Percentiles rank a stretch among this genome's conserved stretches.
Conservation (phyloP, 2,329 filamentous ascomycete genomes). For the Trichoderma arundinaceum region DNA sequence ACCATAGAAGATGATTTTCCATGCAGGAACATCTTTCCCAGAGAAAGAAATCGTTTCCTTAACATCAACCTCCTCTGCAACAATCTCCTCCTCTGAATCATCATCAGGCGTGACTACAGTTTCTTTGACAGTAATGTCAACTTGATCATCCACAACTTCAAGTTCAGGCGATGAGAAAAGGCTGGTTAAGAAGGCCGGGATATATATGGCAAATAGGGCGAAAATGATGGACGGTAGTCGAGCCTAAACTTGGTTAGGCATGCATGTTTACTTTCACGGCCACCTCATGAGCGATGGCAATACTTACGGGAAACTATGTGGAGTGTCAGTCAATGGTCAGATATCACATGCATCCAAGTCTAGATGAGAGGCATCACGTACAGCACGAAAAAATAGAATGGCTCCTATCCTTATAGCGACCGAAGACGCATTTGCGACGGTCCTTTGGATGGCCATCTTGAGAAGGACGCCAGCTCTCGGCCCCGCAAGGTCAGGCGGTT, state of each 20-base stretch:
- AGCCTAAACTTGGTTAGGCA: constrained; percentile 40
- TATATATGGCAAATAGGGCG: constrained; percentile 68
- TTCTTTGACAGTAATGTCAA: constrained; percentile 62
- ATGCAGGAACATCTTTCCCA: constrained; percentile 60
- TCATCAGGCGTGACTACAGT: constrained; percentile 44
- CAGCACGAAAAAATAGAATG: constrained; percentile 47
- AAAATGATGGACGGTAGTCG: constrained; percentile 60
- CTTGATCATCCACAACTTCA: constrained; percentile 64
- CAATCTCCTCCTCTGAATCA: constrained; percentile 43
- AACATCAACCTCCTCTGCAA: constrained; percentile 62
- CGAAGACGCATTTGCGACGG: constrained; percentile 45
- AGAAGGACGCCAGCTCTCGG: neutral
- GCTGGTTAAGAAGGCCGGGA: constrained; percentile 66
- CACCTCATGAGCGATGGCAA: constrained; percentile 1
- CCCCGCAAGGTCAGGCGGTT: constrained; percentile 12
- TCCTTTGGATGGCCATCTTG: constrained; percentile 43
- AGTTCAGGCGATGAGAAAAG: constrained; percentile 63
- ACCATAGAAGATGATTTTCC: constrained; percentile 75
- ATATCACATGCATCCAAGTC: neutral
- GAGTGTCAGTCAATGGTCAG: constrained; percentile 33
- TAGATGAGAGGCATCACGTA: constrained; percentile 35
- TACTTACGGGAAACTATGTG: constrained; percentile 47
- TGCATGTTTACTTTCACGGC: constrained; percentile 19
- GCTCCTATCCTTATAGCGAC: constrained; percentile 46
- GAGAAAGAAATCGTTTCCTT: constrained; percentile 66